These are phyloP conservation scores for Torulaspora gathmanii DNA, from an alignment of 805 yeast species.

Conservation along the genomic window DNA sequence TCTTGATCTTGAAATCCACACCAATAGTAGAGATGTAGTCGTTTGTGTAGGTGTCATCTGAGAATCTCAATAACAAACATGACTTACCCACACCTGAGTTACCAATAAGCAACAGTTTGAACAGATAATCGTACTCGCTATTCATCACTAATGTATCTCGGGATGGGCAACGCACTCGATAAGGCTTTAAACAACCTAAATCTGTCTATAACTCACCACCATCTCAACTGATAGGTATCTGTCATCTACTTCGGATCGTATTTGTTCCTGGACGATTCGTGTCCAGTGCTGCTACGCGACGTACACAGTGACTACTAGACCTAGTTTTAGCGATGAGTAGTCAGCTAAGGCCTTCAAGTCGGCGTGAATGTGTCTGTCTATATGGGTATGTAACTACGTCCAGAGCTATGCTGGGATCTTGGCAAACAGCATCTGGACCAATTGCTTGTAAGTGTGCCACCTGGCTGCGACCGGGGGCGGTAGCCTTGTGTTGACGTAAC, in stretches of 20 bases:
- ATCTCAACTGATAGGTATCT: neutral
- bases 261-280: constrained; percentile 1
- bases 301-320: neutral
- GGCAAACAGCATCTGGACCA: constrained; percentile 18
- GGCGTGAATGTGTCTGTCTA: neutral
- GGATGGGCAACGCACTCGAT: neutral
- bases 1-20: constrained; percentile 87
- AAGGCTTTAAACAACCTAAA: neutral
- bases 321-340: neutral
- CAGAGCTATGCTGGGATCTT: constrained; percentile 15
- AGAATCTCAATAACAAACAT: constrained; percentile 88
- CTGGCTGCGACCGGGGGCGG: constrained; percentile 36
- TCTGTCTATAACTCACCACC: neutral
- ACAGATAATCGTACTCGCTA: constrained; percentile 95
- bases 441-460: constrained; percentile 23
- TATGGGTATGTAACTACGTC: neutral
- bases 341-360: neutral
- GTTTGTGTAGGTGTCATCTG: constrained; percentile 95
- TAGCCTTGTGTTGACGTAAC: constrained; percentile 35
- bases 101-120: constrained; percentile 91
- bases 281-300: neutral
- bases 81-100: constrained; percentile 99
- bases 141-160: constrained; percentile 45
- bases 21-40: constrained; percentile 97
- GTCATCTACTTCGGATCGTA: neutral